Evolutionary conservation across 306 rosid genomes (phyloP), one percentile per base, ranked within the genome.

Genomic region (Vachellia pachyceras): DNA sequence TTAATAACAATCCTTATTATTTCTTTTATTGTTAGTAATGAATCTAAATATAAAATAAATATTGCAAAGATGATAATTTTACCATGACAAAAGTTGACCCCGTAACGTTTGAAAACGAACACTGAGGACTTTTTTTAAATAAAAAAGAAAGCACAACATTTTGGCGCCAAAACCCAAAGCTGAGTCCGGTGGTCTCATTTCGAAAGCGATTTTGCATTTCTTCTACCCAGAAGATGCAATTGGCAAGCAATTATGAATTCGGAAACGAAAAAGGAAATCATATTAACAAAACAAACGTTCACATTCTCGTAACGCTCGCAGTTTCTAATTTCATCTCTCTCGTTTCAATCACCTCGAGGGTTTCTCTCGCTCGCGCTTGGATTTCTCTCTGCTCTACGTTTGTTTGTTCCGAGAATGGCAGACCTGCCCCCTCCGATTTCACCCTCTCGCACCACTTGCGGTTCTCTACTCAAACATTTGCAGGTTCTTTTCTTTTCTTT

Each of bases 381-480:
- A 5, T 12, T 61, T 55, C 52, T 77, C 37, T 77, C 42, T 9
- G 13, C 39, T 65, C 67, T 17, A 37, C 23, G 4, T 45, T 41
- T 49, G 8, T 45, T 41, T 49, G 72, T 55, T 72, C 50, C 9
- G 77, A 35, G n/a, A 52, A 91, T 92, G 97, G 61, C 83, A 29
- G 29, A 84, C 58, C 33, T 69, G 46, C 84, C 79, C 29, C 87
- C 87, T 50, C 79, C 92, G 18, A 18, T 87, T 68, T 92, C 95
- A 25, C 92, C 97, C 37, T 87, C 99, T 81, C 95, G 92, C 70
- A 92, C 97, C 40, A 93, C 99, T 74, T 95, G 99, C 78, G 97
- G 93, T 69, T 95, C 99, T 55, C 95, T 95, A 69, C 97, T 95
- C 68, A 90, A 77, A 18, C 90, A 95, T 73, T 91, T 95, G 87